Evolutionary conservation across 306 rosid genomes (phyloP), one percentile per base, ranked within the genome.

Genomic region (Cicer yamashitae): DNA sequence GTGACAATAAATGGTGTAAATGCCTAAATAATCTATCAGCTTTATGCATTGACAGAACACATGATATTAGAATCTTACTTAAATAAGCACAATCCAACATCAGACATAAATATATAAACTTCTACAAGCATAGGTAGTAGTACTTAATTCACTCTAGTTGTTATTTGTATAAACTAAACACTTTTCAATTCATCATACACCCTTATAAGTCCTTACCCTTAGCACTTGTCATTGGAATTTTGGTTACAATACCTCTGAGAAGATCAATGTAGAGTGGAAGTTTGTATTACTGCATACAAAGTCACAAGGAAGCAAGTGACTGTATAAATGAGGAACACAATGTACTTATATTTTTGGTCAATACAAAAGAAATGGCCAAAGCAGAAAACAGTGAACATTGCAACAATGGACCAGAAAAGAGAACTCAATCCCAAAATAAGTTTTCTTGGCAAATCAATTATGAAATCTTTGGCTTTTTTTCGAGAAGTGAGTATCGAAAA

Each of bases 241-340:
- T 77, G 25, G 50, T 47, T 7, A 72, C 2, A 43, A 81, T 80
- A 38, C 88, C 86, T 68, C 17, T 46, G 0, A 81, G 1, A 15
- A 88, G 87, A 84, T 88, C 89, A 68, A 76, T 1, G 22, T 77
- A 89, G 1, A 81, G 69, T 13, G 91, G 84, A 63, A 88, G 82
- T n/a, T 88, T 88, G 93, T 17, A 83, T 78, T 1, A 67, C 13
- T 0, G 86, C 88, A 18, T 83, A 89, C 61, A 89, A 81, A 2
- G 84, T 39, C 3, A 80, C 64, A 0, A 90, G 89, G 25, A 86
- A 18, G 48, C 84, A 80, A 6, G 88, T 81, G 10, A 73, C 62
- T 0, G 66, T 57, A 51, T 86, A 87, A 12, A 87, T 38, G 4
- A 84, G 75, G 18, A 86, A 53, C 0, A 81, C 76, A 2, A 74